Evolutionary conservation across 441 rosid genomes (phyloP), one percentile per base, ranked within the genome.

Genomic region (Pelargonium australe): DNA sequence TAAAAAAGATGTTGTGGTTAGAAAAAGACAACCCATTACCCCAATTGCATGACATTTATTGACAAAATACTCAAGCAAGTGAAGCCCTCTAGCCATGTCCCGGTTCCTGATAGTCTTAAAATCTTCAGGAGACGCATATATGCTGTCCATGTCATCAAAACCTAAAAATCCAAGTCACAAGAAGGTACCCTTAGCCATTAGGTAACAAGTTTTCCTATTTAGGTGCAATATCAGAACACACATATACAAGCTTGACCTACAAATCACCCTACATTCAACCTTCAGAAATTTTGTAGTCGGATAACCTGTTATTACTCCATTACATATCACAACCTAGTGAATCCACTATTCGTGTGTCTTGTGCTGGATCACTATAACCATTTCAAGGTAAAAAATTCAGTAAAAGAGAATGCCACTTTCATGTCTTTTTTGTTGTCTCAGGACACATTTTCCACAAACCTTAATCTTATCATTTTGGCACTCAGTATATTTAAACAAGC

Each of bases 51-150:
- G 89, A 75, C 97, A 91, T 77, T 75, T 81, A 0, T 80, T 83
- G 57, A 94, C 97, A 55, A 94, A 94, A 72, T 80, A 86, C 82
- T 94, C 96, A 65, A 91, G 85, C 72, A 94, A 86, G 73, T 83
- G 92, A 79, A 86, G 83, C 68, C 97, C 97, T 79, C 85, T 85
- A 0, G 81, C 77, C 84, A 68, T 83, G 74, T 94, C 87, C 78
- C 86, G 84, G 68, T 63, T 75, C 66, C 70, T 80, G 89, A 88
- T 14, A 43, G 53, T 76, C 63, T 82, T 84, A 70, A 91, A 91
- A 80, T 89, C 97, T 1, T 89, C 91, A 70, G 97, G 92, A 23
- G 99, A 91, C 28, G 94, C 95, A 77, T 79, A 91, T 64, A 89
- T 65, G 75, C 92, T 94, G 71, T 89, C 96, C 84, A 86, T 82